These are phyloP conservation scores for Syzygium oleosum DNA, from an alignment of 345 rosid species.

Conservation along the genomic window DNA sequence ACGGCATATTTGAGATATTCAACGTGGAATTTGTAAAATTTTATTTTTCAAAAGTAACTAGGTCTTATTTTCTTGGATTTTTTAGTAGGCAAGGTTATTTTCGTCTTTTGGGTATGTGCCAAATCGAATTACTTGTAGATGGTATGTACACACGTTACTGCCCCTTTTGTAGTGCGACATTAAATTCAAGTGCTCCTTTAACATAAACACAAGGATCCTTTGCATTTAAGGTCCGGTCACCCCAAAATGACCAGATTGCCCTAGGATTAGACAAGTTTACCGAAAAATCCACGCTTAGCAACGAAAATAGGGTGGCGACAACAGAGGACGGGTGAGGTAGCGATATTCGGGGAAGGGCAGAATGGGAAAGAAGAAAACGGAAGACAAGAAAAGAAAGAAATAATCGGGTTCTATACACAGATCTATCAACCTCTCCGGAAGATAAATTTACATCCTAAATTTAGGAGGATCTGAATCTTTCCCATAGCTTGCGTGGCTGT, in stretches of 20 bases:
- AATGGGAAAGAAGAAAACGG: background rate
- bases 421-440: background rate
- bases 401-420: rapidly evolving
- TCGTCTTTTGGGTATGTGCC: background rate
- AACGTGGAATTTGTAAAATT: background rate
- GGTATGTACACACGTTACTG: background rate
- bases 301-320: rapidly evolving
- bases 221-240: background rate
- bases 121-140: too few species aligned
- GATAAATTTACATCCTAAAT: background rate
- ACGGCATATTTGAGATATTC: background rate
- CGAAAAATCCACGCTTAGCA: background rate
- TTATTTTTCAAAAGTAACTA: background rate
- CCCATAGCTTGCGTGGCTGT: rapidly evolving
- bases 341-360: background rate
- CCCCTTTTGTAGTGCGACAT: background rate
- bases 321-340: too few species aligned
- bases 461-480: background rate
- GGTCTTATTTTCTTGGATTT: background rate
- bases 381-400: background rate
- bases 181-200: background rate
- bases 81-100: background rate
- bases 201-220: background rate
- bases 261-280: background rate
- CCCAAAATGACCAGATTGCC: background rate